These are phyloP conservation scores for Fabrea salina DNA, from an alignment of 169 alveolate species.

Conservation along the genomic window DNA sequence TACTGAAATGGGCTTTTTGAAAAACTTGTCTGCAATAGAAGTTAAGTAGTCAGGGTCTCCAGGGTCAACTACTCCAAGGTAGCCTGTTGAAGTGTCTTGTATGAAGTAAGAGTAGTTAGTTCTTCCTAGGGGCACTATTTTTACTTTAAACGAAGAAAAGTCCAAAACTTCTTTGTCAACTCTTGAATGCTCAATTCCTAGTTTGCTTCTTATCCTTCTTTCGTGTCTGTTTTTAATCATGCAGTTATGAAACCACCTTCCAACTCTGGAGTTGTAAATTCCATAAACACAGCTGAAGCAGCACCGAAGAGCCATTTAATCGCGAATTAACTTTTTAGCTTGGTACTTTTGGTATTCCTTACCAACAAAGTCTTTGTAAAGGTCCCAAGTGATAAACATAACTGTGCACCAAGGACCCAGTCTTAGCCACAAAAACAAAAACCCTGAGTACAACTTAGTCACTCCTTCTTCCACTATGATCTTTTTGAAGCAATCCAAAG, in stretches of 20 bases:
- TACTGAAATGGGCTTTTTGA: neutral
- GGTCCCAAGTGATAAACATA: slow-evolving; percentile 30
- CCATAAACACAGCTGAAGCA: slow-evolving; percentile 12
- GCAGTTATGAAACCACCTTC: slow-evolving; percentile 33
- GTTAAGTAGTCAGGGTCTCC: slow-evolving; percentile 25
- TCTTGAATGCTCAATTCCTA: neutral
- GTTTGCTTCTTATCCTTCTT: slow-evolving; percentile 5
- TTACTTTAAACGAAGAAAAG: neutral
- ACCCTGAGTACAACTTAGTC: neutral
- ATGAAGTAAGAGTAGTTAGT: slow-evolving; percentile 32
- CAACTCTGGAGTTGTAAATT: slow-evolving; percentile 23
- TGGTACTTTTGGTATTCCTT: neutral
- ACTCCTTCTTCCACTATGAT: slow-evolving; percentile 9
- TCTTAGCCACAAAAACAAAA: slow-evolving; percentile 27
- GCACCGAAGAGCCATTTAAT: slow-evolving; percentile 28
- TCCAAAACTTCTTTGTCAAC: slow-evolving; percentile 29
- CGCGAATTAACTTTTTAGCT: no score
- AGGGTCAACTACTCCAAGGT: slow-evolving; percentile 28
- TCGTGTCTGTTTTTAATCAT: slow-evolving; percentile 18
- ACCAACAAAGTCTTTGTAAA: slow-evolving; percentile 18
- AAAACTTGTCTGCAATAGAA: slow-evolving; percentile 26
- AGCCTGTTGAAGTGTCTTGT: slow-evolving; percentile 17
- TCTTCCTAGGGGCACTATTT: slow-evolving; percentile 21
- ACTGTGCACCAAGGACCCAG: slow-evolving; percentile 40
- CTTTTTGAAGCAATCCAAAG: slow-evolving; percentile 34